Conservation (phyloP, 345 rosid species). For the Excoecaria agallocha region DNA sequence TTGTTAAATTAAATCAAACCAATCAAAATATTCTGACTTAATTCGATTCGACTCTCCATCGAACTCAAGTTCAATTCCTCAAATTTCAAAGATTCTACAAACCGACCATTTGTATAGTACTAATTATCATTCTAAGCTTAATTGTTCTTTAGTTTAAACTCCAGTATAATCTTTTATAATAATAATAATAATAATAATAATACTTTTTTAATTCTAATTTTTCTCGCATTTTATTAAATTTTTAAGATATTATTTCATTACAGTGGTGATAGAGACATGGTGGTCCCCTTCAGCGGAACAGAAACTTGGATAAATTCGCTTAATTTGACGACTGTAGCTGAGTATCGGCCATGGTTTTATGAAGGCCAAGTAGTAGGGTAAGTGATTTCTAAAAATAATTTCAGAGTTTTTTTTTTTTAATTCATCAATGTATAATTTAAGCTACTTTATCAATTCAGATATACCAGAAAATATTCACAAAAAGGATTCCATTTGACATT, state of each 20-base stretch:
- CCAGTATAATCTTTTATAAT: too few species aligned
- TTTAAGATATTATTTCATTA: background rate
- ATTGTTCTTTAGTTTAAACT: too few species aligned
- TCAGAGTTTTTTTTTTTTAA: background rate
- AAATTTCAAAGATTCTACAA: too few species aligned
- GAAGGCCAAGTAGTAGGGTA: slow-evolving; percentile 24
- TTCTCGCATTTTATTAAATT: too few species aligned
- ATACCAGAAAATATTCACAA: slow-evolving; percentile 22
- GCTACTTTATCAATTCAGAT: slow-evolving; percentile 19
- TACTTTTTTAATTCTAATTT: too few species aligned
- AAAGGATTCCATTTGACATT: slow-evolving; percentile 25
- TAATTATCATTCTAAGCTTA: too few species aligned
- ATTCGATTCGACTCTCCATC: too few species aligned
- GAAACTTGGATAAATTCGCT: slow-evolving; percentile 31
- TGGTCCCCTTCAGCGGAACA: slow-evolving; percentile 28
- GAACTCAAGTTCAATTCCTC: too few species aligned
- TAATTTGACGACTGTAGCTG: slow-evolving; percentile 20
- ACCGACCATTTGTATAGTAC: too few species aligned
- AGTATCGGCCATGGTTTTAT: slow-evolving; percentile 28
- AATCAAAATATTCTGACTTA: too few species aligned
- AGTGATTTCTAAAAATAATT: background rate
- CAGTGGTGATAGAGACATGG: slow-evolving; percentile 39
- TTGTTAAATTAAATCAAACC: too few species aligned
- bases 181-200: too few species aligned
- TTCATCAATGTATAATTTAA: background rate